Evolutionary conservation across 2,329 filamentous ascomycete species (phyloP), one percentile per base, ranked within the genome.

Genomic region (Colletotrichum tropicale): DNA sequence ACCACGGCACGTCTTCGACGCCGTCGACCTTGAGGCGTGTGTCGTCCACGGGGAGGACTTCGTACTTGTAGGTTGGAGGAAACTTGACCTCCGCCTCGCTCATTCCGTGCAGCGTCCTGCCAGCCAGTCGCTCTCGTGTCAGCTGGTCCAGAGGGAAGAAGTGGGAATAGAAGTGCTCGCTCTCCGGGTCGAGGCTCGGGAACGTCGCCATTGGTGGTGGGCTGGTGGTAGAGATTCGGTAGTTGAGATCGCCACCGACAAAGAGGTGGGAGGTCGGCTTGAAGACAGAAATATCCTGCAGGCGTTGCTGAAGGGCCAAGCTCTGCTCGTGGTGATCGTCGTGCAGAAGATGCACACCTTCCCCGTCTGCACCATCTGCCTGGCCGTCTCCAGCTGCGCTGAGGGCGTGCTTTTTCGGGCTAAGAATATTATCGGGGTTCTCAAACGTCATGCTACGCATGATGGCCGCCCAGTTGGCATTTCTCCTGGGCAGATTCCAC

Each of bases 61-160:
- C 89, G 83, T 97, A 98, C 84, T 99, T 99, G 88, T 99, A 99
- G 0, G 97, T 98, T 1, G 97, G 97, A 2, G 96, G 94, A 81
- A 98, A 99, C 6, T 84, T 85, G 74, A 98, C 92, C 1, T 90
- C 87, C 1, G 93, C 91, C 85, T 99, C 97, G 12, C 87, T 86
- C 38, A 99, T 87, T 6, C 95, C 93, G 77, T 98, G 96, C 28
- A 98, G 86, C 3, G 94, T 95, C 18, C 92, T 90, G 1, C 93
- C 92, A 1, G 92, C 92, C 6, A 84, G 84, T 68, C 91, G 91
- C 84, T 98, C 96, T 64, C 91, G 88, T 3, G 87, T 93, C 26
- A 98, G 89, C 85, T 99, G 97, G 83, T 99, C 97, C 3, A 91
- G 87, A 34, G 89, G 84, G 52, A 98, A 88, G 74, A 98, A 93